Evolutionary conservation across 2,329 filamentous ascomycete genomes (phyloP), one percentile per base, ranked within the genome.

Genomic region (Ophiostoma ulmi): DNA sequence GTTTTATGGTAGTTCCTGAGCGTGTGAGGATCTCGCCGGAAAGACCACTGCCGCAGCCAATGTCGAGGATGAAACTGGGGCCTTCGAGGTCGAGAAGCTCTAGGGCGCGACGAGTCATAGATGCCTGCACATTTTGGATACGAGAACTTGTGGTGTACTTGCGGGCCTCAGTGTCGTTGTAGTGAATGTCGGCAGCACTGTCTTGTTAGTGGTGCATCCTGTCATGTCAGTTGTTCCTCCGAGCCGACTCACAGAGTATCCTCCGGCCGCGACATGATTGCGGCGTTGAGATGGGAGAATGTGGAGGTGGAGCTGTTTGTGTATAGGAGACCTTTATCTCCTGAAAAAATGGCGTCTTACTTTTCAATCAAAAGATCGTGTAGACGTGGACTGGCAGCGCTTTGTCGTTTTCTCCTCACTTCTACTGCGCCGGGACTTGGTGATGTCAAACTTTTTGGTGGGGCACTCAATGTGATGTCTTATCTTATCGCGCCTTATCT

Each of bases 81-180:
- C 84, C 82, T 63, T 85, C 82, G 64, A 99, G 90, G 78, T 92
- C 86, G 76, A 99, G 92, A 20, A 99, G 91, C 78, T 95, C 90
- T 74, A 99, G 91, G 44, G 95, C 95, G 71, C 95, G 91, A 75
- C 93, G 86, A 38, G 95, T 97, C 95, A 99, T 99, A 73, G 89
- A 87, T 0, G 94, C 91, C 80, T 99, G 95, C 76, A 99, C 97
- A 76, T 92, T 93, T 77, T 95, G 92, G 78, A 99, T 98, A 74
- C 95, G 93, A 5, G 93, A 97, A 74, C 90, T 94, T 5, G 94
- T 97, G 10, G 95, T 98, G 84, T 99, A 99, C 85, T 98, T 98
- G 79, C 92, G 91, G 41, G 95, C 94, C 84, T 97, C 94, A 80
- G 86, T 85, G 82, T 98, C 94, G 84, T 97, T 91, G 86, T 99